These are phyloP conservation scores for Stachybotrys elegans DNA, from an alignment of 2,329 filamentous ascomycete genomes.

Conservation along the genomic window DNA sequence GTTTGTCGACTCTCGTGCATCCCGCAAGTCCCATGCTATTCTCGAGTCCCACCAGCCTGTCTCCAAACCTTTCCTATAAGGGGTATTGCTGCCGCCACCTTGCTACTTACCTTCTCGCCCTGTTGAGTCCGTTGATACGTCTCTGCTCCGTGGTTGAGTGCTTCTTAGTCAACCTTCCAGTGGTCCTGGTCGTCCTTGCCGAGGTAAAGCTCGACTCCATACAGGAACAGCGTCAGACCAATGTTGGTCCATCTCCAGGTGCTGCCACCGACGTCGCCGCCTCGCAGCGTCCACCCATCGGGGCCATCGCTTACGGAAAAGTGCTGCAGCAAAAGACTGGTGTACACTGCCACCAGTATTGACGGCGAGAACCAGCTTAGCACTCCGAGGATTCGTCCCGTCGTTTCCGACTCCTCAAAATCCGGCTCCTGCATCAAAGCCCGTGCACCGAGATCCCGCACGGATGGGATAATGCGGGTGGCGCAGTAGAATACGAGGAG, in stretches of 20 bases:
- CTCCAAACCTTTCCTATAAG: no score
- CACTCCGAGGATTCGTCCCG: conserved; percentile 73
- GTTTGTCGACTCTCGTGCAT: no score
- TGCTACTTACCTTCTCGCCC: no score
- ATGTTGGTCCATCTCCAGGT: conserved; percentile 93
- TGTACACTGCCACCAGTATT: conserved; percentile 93
- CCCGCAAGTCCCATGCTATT: no score
- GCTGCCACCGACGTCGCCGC: conserved; percentile 74
- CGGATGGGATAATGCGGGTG: conserved; percentile 90
- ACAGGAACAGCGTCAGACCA: conserved; percentile 80
- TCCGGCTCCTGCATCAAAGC: conserved; percentile 80
- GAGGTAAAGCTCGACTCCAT: conserved; percentile 84
- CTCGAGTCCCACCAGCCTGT: no score
- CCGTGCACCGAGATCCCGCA: conserved; percentile 78
- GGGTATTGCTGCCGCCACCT: no score
- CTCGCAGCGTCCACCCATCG: conserved; percentile 78
- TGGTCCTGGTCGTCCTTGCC: conserved; percentile 83
- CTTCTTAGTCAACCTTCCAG: conserved; percentile 86
- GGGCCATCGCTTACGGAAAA: conserved; percentile 73
- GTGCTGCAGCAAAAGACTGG: conserved; percentile 90
- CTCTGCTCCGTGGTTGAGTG: not conserved
- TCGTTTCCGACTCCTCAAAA: conserved; percentile 79
- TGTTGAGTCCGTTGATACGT: not conserved
- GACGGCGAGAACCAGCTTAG: conserved; percentile 93
- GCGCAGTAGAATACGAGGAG: conserved; percentile 94